A percentile compares a stretch with the other conserved stretches of the same genome.
These are phyloP conservation scores for Tephrocybe rancida DNA, from an alignment of 768 basidiomycete species.

Conservation along the genomic window DNA sequence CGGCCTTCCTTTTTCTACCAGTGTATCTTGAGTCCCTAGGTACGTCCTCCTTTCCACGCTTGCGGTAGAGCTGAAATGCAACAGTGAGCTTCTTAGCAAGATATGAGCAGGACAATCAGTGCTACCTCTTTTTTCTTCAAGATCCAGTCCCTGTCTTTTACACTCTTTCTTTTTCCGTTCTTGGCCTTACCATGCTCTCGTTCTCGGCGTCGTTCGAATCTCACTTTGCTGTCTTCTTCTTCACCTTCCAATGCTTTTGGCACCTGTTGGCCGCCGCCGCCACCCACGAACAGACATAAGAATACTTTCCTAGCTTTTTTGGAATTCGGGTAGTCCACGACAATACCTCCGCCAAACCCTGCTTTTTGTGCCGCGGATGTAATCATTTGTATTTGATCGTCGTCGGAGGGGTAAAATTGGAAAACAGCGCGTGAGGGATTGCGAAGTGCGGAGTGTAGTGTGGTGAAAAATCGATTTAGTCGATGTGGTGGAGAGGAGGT, in stretches of 20 bases:
- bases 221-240: conserved; percentile 55
- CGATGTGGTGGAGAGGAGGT: conserved; percentile 90
- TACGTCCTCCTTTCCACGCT: conserved; percentile 83
- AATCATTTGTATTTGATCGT: conserved; percentile 96
- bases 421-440: conserved; percentile 86
- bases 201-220: conserved; percentile 81
- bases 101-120: background rate
- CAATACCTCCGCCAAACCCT: conserved; percentile 95
- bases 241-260: conserved; percentile 80
- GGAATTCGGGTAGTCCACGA: conserved; percentile 97
- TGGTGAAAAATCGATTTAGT: conserved; percentile 88
- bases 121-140: conserved; percentile 93
- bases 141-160: conserved; percentile 91
- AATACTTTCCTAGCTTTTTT: conserved; percentile 96
- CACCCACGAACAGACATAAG: conserved; percentile 89
- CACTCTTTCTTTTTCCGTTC: conserved; percentile 66
- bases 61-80: conserved; percentile 67
- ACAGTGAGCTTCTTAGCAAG: conserved; percentile 3
- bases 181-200: conserved; percentile 58
- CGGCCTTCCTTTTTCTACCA: conserved; percentile 81
- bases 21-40: conserved; percentile 89
- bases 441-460: conserved; percentile 81
- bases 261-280: conserved; percentile 65
- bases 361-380: conserved; percentile 91
- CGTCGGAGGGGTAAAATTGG: conserved; percentile 96